These are phyloP conservation scores for Ceratobasidium papillatum DNA, from an alignment of 1,284 basidiomycete species.

Conservation along the genomic window DNA sequence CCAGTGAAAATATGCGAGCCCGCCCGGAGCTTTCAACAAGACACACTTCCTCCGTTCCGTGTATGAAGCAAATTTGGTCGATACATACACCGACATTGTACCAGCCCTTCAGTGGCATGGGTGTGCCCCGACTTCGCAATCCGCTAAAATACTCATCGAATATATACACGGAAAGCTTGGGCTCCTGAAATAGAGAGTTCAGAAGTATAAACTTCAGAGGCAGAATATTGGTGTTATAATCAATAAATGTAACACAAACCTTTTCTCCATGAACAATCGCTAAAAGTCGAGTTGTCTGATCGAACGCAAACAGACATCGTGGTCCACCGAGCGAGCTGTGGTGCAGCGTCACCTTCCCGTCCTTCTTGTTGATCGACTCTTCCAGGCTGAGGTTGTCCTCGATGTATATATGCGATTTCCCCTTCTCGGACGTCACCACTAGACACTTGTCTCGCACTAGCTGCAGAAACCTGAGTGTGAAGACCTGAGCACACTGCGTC, in stretches of 20 bases:
- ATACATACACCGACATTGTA: neutral
- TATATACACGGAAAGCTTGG: constrained; percentile 27
- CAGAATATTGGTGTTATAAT: neutral
- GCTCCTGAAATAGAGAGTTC: neutral
- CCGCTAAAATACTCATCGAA: neutral
- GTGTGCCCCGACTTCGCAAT: neutral
- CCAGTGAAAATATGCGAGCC: constrained; percentile 39
- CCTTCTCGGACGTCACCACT: no score
- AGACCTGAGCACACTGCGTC: neutral
- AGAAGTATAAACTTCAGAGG: no score
- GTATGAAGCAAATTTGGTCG: constrained; percentile 22
- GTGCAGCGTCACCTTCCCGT: neutral
- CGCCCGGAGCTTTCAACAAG: constrained; percentile 38
- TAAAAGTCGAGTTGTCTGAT: constrained; percentile 27
- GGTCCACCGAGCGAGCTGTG: neutral
- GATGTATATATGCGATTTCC: no score
- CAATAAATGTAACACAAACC: constrained; percentile 4
- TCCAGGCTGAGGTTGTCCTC: neutral
- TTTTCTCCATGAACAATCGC: constrained; percentile 25
- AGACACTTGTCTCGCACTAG: constrained; percentile 24
- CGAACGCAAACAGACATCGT: constrained; percentile 27
- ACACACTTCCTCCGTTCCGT: constrained; percentile 37
- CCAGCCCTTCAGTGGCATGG: constrained; percentile 27
- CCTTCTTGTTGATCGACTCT: neutral
- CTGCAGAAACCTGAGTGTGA: constrained; percentile 11